Evolutionary conservation across 257 asterid species (phyloP).

Genomic region (Forsythia suspensa): DNA sequence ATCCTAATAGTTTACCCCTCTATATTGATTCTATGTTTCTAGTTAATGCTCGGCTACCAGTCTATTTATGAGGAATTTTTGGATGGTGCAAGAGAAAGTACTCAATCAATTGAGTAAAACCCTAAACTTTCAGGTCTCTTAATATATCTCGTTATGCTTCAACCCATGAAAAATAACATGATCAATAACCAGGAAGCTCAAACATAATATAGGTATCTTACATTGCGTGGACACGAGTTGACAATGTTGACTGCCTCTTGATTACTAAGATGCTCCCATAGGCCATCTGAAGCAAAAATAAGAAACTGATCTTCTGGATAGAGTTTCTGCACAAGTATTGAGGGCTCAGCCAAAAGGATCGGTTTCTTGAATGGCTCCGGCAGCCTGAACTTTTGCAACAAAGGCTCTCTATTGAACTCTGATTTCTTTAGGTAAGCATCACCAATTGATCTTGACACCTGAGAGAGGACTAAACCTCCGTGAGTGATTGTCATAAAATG

Average conservation of each 20-base stretch:
- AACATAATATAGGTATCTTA: constrained; percentile 31
- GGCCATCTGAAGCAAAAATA: constrained; percentile 80
- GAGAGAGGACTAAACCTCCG: constrained; percentile 12
- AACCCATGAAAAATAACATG: neutral
- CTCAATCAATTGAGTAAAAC: neutral
- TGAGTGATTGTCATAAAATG: constrained; percentile 3
- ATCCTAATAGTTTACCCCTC: neutral
- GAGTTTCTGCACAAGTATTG: constrained; percentile 56
- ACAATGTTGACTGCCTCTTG: constrained; percentile 75
- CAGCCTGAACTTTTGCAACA: constrained; percentile 68
- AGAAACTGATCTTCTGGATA: constrained; percentile 67
- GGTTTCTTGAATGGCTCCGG: constrained; percentile 61
- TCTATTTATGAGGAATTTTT: no score
- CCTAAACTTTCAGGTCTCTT: neutral
- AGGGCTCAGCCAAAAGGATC: constrained; percentile 73
- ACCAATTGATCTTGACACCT: constrained; percentile 85
- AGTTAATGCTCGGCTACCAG: neutral
- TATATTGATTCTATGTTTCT: neutral
- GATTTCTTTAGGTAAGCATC: constrained; percentile 77
- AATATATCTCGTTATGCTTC: neutral
- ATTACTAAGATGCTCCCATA: constrained; percentile 89
- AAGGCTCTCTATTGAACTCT: constrained; percentile 65
- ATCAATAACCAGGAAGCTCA: neutral
- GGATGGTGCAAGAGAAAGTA: no score
- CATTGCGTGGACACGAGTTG: constrained; percentile 51